These are phyloP conservation scores for Skeletonema menzelii DNA, from an alignment of 108 stramenopile species.

Conservation along the genomic window DNA sequence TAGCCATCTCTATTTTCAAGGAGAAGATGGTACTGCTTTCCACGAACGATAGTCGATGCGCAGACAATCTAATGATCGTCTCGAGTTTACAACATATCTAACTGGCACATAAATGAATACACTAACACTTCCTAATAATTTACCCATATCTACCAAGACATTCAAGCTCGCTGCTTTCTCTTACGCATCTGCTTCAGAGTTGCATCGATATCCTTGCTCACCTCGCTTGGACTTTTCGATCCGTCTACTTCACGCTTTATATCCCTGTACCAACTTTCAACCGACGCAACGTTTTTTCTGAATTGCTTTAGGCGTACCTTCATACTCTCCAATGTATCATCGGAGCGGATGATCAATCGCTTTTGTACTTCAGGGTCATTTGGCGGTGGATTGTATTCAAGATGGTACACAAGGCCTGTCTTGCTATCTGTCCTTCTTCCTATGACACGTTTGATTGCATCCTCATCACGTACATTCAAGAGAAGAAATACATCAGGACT, in stretches of 20 bases:
- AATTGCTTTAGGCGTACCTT: conserved; percentile 80
- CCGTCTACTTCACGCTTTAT: conserved; percentile 70
- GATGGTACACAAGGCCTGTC: conserved; percentile 94
- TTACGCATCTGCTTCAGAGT: conserved; percentile 29
- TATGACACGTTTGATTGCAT: conserved; percentile 62
- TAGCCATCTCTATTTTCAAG: conserved; percentile 23
- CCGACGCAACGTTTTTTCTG: conserved; percentile 76
- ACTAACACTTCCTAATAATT: too few relatives aligned
- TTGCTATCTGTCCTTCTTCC: conserved; percentile 92
- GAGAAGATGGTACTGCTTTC: conserved; percentile 7
- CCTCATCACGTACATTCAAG: conserved; percentile 83
- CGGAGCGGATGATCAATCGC: conserved; percentile 79
- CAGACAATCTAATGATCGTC: too few relatives aligned
- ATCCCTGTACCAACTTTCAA: conserved; percentile 61
- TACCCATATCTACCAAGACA: background rate
- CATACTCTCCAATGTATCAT: conserved; percentile 95
- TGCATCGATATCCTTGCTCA: conserved; percentile 56
- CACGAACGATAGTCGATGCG: conserved; percentile 2
- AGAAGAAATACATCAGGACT: conserved; percentile 81
- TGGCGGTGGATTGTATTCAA: conserved; percentile 79
- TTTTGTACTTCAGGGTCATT: conserved; percentile 56
- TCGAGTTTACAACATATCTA: too few relatives aligned
- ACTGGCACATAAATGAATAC: too few relatives aligned
- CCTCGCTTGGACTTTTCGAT: conserved; percentile 49
- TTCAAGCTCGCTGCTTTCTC: background rate